phyloP scores from a whole-genome alignment of 345 rosid genomes.

The Triadica sebifera region DNA sequence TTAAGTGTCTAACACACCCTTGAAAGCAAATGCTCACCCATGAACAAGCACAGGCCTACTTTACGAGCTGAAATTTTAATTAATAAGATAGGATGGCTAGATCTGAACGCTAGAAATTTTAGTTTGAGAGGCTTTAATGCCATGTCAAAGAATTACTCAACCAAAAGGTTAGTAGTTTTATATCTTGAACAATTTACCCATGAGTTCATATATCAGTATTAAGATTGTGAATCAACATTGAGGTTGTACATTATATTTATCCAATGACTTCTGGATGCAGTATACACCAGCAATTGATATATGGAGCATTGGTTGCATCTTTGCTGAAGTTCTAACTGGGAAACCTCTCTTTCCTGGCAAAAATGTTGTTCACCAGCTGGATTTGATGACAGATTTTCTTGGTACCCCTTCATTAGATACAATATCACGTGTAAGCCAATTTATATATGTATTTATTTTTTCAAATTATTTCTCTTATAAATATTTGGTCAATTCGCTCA shows the following conservation, averaged over 20 bases:
- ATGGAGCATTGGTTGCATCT: conserved; percentile 98
- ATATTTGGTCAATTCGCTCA: neutral
- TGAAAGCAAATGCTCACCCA: too few relatives aligned
- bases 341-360: conserved; percentile 93
- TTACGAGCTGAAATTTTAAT: too few relatives aligned
- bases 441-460: neutral
- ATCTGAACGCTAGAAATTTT: too few relatives aligned
- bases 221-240: too few relatives aligned
- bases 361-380: conserved; percentile 95
- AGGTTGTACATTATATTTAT: neutral
- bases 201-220: too few relatives aligned
- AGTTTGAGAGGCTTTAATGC: too few relatives aligned
- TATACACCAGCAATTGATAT: conserved; percentile 96
- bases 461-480: neutral
- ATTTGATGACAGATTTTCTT: conserved; percentile 92
- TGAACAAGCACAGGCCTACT: too few relatives aligned
- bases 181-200: too few relatives aligned
- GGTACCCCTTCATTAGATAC: conserved; percentile 94
- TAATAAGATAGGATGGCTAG: too few relatives aligned
- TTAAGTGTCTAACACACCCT: too few relatives aligned
- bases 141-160: too few relatives aligned
- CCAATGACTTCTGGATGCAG: conserved; percentile 42
- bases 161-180: too few relatives aligned
- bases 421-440: conserved; percentile 59
- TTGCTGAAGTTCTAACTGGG: conserved; percentile 86